Percentiles rank a stretch among this genome's conserved stretches.
phyloP scores from a whole-genome alignment of 1,284 basidiomycete species.

The Cryptococcus sp. region DNA sequence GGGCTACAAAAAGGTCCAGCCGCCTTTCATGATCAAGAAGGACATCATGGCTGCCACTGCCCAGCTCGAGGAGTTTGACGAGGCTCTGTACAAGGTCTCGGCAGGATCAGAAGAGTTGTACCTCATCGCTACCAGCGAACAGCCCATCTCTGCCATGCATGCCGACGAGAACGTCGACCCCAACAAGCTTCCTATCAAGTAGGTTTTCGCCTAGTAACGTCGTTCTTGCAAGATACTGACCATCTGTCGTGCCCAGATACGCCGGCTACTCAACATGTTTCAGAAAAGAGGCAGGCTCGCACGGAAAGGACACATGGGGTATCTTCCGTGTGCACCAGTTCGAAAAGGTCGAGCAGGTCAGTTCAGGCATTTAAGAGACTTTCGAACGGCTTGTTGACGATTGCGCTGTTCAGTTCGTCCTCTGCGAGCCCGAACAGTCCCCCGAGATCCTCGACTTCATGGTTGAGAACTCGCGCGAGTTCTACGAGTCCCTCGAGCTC shows the following conservation, averaged over 20 bases:
- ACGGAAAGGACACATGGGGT: constrained; percentile 98
- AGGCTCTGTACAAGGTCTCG: constrained; percentile 90
- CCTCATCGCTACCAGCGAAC: constrained; percentile 97
- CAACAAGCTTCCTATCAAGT: constrained; percentile 81
- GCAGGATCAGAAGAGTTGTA: constrained; percentile 96
- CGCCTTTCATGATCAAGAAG: constrained; percentile 99
- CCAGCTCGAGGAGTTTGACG: constrained; percentile 96
- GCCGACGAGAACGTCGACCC: constrained; percentile 98
- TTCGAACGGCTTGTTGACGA: neutral
- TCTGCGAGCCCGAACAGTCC: constrained; percentile 91
- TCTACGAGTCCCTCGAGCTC: constrained; percentile 91
- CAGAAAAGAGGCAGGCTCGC: constrained; percentile 96
- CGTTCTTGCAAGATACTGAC: too few relatives aligned
- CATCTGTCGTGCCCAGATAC: constrained; percentile 48
- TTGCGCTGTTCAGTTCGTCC: constrained; percentile 67
- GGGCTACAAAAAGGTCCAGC: constrained; percentile 91
- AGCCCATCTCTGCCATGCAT: constrained; percentile 95
- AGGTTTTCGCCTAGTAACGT: constrained; percentile 55
- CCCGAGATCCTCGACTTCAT: constrained; percentile 93
- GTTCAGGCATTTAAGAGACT: constrained; percentile 8
- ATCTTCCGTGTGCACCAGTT: constrained; percentile 99
- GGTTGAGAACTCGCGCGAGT: constrained; percentile 85
- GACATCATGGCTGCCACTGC: constrained; percentile 97
- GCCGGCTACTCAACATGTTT: constrained; percentile 87
- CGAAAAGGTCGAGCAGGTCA: constrained; percentile 87